A percentile compares a stretch with the other conserved stretches of the same genome.
phyloP scores from a whole-genome alignment of 2,329 filamentous ascomycete genomes.

The Exophiala bonariae region DNA sequence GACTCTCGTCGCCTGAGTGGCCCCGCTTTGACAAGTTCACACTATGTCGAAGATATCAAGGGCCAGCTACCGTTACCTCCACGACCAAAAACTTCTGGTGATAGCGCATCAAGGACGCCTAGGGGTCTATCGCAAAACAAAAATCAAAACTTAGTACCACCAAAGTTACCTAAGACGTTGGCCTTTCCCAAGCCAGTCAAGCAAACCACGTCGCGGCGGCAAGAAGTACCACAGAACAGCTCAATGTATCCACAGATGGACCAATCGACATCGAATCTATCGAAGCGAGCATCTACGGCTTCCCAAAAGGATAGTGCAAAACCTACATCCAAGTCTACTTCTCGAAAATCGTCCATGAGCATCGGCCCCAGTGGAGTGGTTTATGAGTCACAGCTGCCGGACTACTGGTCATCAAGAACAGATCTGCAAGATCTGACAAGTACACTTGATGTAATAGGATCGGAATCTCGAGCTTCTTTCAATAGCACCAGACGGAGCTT shows the following conservation, averaged over 20 bases:
- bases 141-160: too few relatives aligned
- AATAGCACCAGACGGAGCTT: too few relatives aligned
- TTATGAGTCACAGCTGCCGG: constrained; percentile 19
- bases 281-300: constrained; percentile 4
- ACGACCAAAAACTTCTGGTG: too few relatives aligned
- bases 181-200: constrained; percentile 4
- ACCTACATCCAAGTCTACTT: neutral
- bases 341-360: constrained; percentile 10
- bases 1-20: too few relatives aligned
- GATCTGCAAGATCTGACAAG: constrained; percentile 9
- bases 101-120: too few relatives aligned
- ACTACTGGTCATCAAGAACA: constrained; percentile 15
- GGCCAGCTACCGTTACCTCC: neutral
- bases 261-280: constrained; percentile 10
- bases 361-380: constrained; percentile 15
- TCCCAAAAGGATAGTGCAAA: neutral
- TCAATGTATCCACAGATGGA: constrained; percentile 15
- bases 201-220: neutral
- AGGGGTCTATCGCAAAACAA: too few relatives aligned
- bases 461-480: too few relatives aligned
- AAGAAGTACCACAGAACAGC: neutral
- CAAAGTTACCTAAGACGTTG: too few relatives aligned
- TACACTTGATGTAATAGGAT: neutral
- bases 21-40: too few relatives aligned
- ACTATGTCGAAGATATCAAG: too few relatives aligned